Conservation (phyloP, 805 yeast genomes). For the Suhomyces sp. region DNA sequence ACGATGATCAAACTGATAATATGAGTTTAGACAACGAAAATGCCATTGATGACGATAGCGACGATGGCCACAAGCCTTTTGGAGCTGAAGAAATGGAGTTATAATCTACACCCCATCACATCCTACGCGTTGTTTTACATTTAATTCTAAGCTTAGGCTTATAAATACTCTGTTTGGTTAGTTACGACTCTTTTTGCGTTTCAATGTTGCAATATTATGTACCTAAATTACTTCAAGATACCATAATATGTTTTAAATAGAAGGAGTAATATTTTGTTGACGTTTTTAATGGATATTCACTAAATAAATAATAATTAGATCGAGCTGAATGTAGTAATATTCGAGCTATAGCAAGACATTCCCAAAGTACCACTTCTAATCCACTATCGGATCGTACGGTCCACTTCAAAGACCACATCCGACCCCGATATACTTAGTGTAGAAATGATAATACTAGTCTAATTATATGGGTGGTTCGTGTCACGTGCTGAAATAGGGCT, state of each 20-base stretch:
- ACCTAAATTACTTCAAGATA: neutral
- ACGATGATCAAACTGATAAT: neutral
- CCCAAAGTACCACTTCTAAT: too few species aligned
- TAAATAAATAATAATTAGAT: neutral
- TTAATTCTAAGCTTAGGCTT: constrained; percentile 1
- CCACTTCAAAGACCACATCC: too few species aligned
- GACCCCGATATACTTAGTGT: too few species aligned
- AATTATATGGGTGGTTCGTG: neutral
- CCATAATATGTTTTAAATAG: neutral
- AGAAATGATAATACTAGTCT: too few species aligned
- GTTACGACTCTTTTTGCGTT: neutral
- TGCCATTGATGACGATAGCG: constrained; percentile 22
- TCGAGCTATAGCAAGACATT: neutral
- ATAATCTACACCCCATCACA: constrained; percentile 9
- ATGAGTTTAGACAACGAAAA: constrained; percentile 14
- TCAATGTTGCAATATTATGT: neutral
- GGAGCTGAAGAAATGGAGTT: constrained; percentile 45
- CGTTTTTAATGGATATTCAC: neutral
- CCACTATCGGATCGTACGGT: too few species aligned
- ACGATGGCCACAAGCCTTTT: constrained; percentile 39
- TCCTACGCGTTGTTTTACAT: neutral
- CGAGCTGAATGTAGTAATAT: neutral
- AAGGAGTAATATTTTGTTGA: neutral
- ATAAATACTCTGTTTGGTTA: neutral
- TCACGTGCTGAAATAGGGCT: constrained; percentile 10